A percentile compares a stretch with the other conserved stretches of the same genome.
Evolutionary conservation across 1,139 yeast species (phyloP).

Genomic region (Suhomyces choctaworum): DNA sequence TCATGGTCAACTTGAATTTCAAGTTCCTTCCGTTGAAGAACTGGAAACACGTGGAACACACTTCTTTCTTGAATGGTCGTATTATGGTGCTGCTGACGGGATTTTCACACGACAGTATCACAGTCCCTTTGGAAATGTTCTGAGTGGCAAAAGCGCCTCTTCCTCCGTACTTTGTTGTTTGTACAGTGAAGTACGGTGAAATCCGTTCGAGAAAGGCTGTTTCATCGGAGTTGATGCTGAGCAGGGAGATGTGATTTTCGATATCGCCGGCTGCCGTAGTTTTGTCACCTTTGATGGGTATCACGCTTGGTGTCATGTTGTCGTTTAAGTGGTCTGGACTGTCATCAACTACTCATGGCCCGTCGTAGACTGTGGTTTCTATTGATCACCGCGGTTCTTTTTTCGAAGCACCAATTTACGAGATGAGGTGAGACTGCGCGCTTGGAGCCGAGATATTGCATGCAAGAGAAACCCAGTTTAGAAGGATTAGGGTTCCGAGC

Average conservation of each 20-base stretch:
- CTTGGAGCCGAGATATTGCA: no score
- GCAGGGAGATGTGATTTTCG: background rate
- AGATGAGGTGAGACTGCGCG: constrained; percentile 8
- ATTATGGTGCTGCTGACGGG: constrained; percentile 53
- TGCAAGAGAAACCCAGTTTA: no score
- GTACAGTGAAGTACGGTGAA: constrained; percentile 38
- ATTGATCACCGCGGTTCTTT: no score
- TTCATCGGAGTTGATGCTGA: background rate
- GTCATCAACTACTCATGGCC: no score
- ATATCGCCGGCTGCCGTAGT: background rate
- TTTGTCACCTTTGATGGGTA: constrained; percentile 2
- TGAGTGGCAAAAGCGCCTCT: constrained; percentile 60
- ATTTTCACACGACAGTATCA: constrained; percentile 37
- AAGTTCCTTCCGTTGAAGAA: constrained; percentile 52
- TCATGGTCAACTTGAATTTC: constrained; percentile 31
- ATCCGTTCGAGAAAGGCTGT: constrained; percentile 11
- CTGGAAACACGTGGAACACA: constrained; percentile 56
- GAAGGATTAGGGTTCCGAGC: no score
- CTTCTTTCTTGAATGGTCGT: constrained; percentile 63
- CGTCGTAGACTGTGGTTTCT: no score
- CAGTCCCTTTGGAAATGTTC: constrained; percentile 42
- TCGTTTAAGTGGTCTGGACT: background rate
- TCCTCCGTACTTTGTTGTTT: constrained; percentile 55
- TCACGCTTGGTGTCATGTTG: constrained; percentile 3
- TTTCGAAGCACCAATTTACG: constrained; percentile 7